Percentiles rank a stretch among this genome's conserved stretches.
These are phyloP conservation scores for Podosphaera aphanis DNA, from an alignment of 2,329 filamentous ascomycete genomes.

Conservation along the genomic window DNA sequence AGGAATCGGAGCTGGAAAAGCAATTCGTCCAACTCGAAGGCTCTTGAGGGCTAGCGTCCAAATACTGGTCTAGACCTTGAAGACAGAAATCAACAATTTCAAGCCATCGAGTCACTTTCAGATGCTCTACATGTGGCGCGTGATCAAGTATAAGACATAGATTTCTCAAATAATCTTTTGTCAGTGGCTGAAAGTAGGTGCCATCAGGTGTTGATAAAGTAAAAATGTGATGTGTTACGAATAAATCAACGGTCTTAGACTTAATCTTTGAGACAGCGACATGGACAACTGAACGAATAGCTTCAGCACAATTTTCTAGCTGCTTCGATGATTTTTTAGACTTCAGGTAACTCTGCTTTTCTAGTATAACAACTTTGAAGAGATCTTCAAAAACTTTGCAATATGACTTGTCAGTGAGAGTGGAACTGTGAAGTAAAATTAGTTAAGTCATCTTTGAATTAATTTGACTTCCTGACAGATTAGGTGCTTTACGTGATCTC, in stretches of 20 bases:
- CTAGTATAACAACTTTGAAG: slow-evolving; percentile 43
- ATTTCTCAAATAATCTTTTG: slow-evolving; percentile 56
- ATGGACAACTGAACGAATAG: slow-evolving; percentile 48
- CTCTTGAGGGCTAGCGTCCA: slow-evolving; percentile 12
- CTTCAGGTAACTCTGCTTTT: slow-evolving; percentile 40
- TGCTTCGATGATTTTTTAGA: slow-evolving; percentile 30
- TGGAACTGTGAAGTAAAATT: slow-evolving; percentile 10
- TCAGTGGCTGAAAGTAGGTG: slow-evolving; percentile 40
- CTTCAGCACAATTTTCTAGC: slow-evolving; percentile 44
- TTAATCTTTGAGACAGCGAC: slow-evolving; percentile 45
- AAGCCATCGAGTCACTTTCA: slow-evolving; percentile 28
- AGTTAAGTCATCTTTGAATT: not conserved
- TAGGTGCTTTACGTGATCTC: slow-evolving; percentile 8
- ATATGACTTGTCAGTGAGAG: slow-evolving; percentile 53
- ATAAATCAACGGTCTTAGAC: slow-evolving; percentile 51
- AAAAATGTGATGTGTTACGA: slow-evolving; percentile 65
- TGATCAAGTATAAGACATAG: slow-evolving; percentile 47
- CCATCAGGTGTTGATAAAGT: slow-evolving; percentile 39
- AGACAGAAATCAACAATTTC: slow-evolving; percentile 31
- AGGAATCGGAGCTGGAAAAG: slow-evolving; percentile 6
- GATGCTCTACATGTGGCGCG: slow-evolving; percentile 57
- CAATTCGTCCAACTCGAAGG: slow-evolving; percentile 5
- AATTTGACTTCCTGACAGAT: slow-evolving; percentile 9
- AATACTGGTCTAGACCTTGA: slow-evolving; percentile 30
- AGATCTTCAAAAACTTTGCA: slow-evolving; percentile 61